These are phyloP conservation scores for Priceomyces medius DNA, from an alignment of 805 yeast species.

Conservation along the genomic window DNA sequence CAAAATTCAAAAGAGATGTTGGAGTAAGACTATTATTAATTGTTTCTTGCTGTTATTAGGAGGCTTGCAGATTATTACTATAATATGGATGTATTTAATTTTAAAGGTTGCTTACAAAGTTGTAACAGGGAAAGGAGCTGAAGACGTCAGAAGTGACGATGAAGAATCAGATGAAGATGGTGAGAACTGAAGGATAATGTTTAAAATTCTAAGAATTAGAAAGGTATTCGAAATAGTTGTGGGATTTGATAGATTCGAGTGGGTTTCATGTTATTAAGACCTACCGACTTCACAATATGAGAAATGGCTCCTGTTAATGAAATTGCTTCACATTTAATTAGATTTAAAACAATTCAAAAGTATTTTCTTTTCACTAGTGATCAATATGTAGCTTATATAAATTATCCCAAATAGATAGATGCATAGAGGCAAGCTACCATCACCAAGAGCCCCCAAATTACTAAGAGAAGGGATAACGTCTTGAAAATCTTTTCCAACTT, in stretches of 20 bases:
- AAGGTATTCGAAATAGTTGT: no score
- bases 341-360: neutral
- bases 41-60: conserved; percentile 56
- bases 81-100: conserved; percentile 77
- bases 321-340: neutral
- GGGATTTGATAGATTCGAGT: no score
- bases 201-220: no score
- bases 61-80: conserved; percentile 62
- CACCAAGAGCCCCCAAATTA: conserved; percentile 67
- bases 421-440: conserved; percentile 60
- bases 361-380: neutral
- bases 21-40: conserved; percentile 45
- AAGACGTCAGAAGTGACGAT: conserved; percentile 81
- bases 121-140: conserved; percentile 71
- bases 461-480: conserved; percentile 52
- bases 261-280: no score
- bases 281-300: neutral
- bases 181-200: no score
- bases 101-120: conserved; percentile 68
- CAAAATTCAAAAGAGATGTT: conserved; percentile 46
- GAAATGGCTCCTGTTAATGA: neutral
- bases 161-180: conserved; percentile 51
- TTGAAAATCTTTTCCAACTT: conserved; percentile 34
- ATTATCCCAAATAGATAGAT: conserved; percentile 4
- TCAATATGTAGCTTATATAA: neutral